These are phyloP conservation scores for Cymbomonas tetramitiformis DNA, from an alignment of 139 green algal species.

Conservation along the genomic window DNA sequence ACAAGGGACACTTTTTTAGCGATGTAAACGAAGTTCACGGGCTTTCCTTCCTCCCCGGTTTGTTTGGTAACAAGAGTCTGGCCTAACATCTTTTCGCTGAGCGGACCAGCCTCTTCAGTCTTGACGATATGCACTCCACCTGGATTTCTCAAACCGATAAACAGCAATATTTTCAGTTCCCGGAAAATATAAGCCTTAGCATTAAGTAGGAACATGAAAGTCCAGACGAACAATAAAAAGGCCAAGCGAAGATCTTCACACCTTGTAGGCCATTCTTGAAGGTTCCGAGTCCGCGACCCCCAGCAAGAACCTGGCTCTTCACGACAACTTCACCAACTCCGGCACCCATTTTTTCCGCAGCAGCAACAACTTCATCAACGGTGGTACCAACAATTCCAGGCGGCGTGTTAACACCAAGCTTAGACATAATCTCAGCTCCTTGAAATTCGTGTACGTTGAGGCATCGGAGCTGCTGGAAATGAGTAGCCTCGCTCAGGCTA, in stretches of 20 bases:
- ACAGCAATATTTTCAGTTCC: no score
- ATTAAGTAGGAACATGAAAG: no score
- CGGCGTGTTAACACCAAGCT: slow-evolving; percentile 85
- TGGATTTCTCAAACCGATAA: no score
- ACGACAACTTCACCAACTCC: slow-evolving; percentile 73
- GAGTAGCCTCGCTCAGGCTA: no score
- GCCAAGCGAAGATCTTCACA: no score
- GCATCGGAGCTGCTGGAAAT: slow-evolving; percentile 38
- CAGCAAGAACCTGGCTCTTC: slow-evolving; percentile 88
- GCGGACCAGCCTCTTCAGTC: slow-evolving; percentile 34
- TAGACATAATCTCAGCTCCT: slow-evolving; percentile 81
- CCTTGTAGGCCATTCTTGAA: slow-evolving; percentile 91
- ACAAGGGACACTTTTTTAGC: slow-evolving; percentile 79
- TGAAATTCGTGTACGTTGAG: slow-evolving; percentile 95
- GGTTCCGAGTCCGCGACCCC: slow-evolving; percentile 74
- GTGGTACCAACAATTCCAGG: slow-evolving; percentile 53
- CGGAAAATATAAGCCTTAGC: no score
- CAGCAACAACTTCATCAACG: slow-evolving; percentile 51
- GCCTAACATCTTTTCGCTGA: slow-evolving; percentile 38
- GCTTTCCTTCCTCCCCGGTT: slow-evolving; percentile 69
- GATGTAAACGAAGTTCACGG: slow-evolving; percentile 81
- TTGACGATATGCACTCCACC: slow-evolving; percentile 87
- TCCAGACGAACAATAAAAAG: no score
- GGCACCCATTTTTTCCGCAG: slow-evolving; percentile 55
- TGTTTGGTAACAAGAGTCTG: slow-evolving; percentile 86